Evolutionary conservation across 495 filamentous ascomycete species (phyloP), one percentile per base, ranked within the genome.

Genomic region (Mycothermus thermophilus): DNA sequence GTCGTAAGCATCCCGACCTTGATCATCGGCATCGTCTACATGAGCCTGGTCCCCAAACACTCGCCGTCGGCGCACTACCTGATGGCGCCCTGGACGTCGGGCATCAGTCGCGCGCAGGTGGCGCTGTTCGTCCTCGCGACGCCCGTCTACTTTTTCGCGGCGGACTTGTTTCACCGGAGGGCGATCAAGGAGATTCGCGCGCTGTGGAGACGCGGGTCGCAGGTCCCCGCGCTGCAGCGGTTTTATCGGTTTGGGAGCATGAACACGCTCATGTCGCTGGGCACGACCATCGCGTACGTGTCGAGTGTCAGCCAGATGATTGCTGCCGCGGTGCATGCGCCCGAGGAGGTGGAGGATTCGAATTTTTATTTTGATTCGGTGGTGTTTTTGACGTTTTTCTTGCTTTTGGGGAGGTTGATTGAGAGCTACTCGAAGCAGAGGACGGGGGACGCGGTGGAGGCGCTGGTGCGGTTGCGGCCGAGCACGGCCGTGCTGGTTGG

Each of bases 241-340:
- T 86, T 96, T 44, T 88, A 86, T 44, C 75, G 83, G 10, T 96
- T 96, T 46, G 88, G 88, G 10, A 94, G 86, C 58, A 96, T 96
- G 88, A 92, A 94, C 47, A 75, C 90, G 52, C 67, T 96, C 38
- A 82, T 96, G 47, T 92, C 81, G 8, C 63, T 88, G 10, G 88
- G 90, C 7, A 93, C 90, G 1, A 74, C 74, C 4, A 81, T 95
- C 30, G 88, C 88, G 1, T 96, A 95, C 48, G 63, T 93, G 45
- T 72, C 83, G 0, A 93, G 84, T 0, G 58, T 95, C 31, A 81
- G 76, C 7, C 72, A 90, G 33, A 65, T 96, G 37, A 77, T 80
- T 16, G 68, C 79, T 26, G 76, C 77, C 16, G 82, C 75, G 1
- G 66, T 54, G 37, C 21, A 58, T 15, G 43, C 53, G 10, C 35